Evolutionary conservation across 2,329 filamentous ascomycete genomes (phyloP).

Genomic region (Colletotrichum cereale): DNA sequence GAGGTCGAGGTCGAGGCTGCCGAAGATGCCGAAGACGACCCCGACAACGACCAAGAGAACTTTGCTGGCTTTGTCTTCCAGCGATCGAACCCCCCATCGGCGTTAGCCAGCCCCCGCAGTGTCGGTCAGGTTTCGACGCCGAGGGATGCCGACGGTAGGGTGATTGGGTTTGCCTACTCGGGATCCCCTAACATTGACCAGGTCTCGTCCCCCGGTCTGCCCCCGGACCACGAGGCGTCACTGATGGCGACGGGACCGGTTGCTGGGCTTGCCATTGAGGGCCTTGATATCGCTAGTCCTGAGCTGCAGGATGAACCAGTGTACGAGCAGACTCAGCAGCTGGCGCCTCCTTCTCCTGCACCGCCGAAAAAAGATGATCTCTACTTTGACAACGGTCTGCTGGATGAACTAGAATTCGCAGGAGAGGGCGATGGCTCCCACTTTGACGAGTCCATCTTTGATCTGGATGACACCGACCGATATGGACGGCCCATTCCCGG

Average conservation of each 20-base stretch:
- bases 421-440: slow-evolving; percentile 64
- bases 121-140: slow-evolving; percentile 64
- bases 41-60: slow-evolving; percentile 70
- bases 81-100: slow-evolving; percentile 64
- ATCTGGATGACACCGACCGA: slow-evolving; percentile 73
- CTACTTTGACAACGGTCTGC: slow-evolving; percentile 76
- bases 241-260: slow-evolving; percentile 41
- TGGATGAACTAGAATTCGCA: slow-evolving; percentile 60
- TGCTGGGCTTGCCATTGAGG: slow-evolving; percentile 60
- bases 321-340: slow-evolving; percentile 43
- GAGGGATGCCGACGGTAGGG: slow-evolving; percentile 65
- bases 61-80: slow-evolving; percentile 72
- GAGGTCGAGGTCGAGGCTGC: slow-evolving; percentile 39
- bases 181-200: slow-evolving; percentile 52
- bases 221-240: slow-evolving; percentile 31
- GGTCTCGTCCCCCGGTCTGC: slow-evolving; percentile 17
- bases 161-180: slow-evolving; percentile 69
- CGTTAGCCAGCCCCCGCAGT: slow-evolving; percentile 63
- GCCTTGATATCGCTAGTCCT: slow-evolving; percentile 45
- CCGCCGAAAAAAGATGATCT: slow-evolving; percentile 64
- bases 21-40: slow-evolving; percentile 53
- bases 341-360: slow-evolving; percentile 25
- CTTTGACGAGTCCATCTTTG: slow-evolving; percentile 82
- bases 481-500: slow-evolving; percentile 72
- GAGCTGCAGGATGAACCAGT: slow-evolving; percentile 27